Evolutionary conservation across 768 basidiomycete genomes (phyloP).

Genomic region (Gloeophyllum trabeum): DNA sequence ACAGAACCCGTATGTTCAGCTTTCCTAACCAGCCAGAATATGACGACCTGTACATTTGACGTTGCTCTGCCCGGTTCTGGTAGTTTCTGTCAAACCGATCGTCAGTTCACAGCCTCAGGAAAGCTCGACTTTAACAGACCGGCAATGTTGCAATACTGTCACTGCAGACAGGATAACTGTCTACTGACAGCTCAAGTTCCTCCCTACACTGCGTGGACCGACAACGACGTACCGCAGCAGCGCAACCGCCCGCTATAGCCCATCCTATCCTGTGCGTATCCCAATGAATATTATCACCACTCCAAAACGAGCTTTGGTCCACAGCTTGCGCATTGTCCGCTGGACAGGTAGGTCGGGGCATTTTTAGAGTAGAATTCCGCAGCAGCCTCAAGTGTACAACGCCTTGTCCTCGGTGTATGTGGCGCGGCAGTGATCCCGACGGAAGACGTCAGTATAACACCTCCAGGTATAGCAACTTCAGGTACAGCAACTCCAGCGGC

Average conservation of each 20-base stretch:
- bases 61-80: conserved; percentile 58
- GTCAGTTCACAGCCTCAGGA: background rate
- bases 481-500: no score
- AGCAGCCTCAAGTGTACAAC: no score
- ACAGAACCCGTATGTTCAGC: conserved; percentile 1
- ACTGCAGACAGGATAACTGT: conserved; percentile 49
- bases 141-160: conserved; percentile 49
- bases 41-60: conserved; percentile 53
- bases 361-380: no score
- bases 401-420: no score
- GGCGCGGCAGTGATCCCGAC: no score
- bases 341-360: no score
- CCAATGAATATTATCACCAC: conserved; percentile 40
- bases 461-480: no score
- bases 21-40: background rate
- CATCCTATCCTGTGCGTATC: conserved; percentile 59
- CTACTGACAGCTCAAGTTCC: conserved; percentile 19
- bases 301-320: conserved; percentile 61
- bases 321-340: conserved; percentile 34
- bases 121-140: conserved; percentile 26
- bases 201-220: conserved; percentile 3
- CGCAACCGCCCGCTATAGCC: conserved; percentile 56
- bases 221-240: conserved; percentile 26
- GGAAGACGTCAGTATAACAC: no score
- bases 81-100: conserved; percentile 43